Evolutionary conservation across 441 rosid species (phyloP).

Genomic region (Gossypium aridum): DNA sequence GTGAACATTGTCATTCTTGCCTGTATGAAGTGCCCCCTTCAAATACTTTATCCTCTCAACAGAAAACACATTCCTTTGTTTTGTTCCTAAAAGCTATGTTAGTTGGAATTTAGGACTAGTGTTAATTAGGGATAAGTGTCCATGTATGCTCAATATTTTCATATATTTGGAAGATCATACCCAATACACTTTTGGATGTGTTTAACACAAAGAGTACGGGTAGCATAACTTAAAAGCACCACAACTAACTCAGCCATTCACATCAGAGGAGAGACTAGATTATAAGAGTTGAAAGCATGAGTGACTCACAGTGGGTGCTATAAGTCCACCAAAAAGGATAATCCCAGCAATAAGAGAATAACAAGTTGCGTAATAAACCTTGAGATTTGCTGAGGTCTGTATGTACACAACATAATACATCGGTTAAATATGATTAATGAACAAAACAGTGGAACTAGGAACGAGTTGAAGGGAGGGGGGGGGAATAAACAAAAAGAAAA

Average conservation of each 20-base stretch:
- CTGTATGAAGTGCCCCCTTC: neutral
- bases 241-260: neutral
- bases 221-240: neutral
- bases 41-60: neutral
- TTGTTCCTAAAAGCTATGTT: neutral
- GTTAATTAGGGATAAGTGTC: neutral
- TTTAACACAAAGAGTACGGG: neutral
- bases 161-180: neutral
- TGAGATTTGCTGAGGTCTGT: conserved; percentile 84
- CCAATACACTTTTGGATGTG: neutral
- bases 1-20: neutral
- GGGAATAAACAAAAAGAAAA: neutral
- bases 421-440: neutral
- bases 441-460: neutral
- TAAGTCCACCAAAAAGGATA: conserved; percentile 82
- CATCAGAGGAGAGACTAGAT: neutral
- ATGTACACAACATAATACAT: conserved; percentile 25
- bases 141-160: neutral
- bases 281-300: neutral
- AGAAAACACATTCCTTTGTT: neutral
- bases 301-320: conserved; percentile 78
- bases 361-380: conserved; percentile 76
- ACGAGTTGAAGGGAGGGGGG: neutral
- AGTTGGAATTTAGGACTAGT: neutral
- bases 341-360: conserved; percentile 88